phyloP scores from a whole-genome alignment of 352 stramenopile genomes.

The Aphanomyces astaci region DNA sequence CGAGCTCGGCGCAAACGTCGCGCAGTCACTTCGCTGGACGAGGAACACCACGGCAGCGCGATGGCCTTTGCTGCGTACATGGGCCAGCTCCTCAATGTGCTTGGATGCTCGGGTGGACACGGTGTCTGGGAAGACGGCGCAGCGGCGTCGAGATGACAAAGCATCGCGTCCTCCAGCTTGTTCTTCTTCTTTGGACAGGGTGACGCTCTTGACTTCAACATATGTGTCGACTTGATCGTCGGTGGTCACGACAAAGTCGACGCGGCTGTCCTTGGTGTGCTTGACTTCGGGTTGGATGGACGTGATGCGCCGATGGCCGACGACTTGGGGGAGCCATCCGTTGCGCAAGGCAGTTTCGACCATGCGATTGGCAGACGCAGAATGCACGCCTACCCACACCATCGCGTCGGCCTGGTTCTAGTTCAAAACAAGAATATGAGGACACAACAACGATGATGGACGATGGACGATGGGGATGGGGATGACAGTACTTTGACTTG shows the following conservation, averaged over 20 bases:
- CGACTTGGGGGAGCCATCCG: conserved; percentile 62
- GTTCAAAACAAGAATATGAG: background rate
- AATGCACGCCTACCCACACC: conserved; percentile 78
- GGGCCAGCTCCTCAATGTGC: conserved; percentile 64
- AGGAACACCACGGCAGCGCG: conserved; percentile 50
- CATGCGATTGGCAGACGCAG: conserved; percentile 68
- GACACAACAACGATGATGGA: background rate
- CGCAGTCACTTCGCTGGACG: conserved; percentile 70
- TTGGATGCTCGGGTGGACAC: conserved; percentile 65
- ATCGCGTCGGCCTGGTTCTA: conserved; percentile 51
- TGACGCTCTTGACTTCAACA: conserved; percentile 82
- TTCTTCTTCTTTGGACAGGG: conserved; percentile 31
- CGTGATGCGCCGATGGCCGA: conserved; percentile 27
- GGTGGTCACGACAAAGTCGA: conserved; percentile 71
- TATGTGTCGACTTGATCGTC: conserved; percentile 41
- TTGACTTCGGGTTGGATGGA: conserved; percentile 60
- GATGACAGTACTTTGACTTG: conserved; percentile 53
- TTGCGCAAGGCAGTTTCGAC: conserved; percentile 50
- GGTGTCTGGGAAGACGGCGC: conserved; percentile 73
- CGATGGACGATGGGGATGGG: background rate
- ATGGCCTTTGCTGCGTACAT: conserved; percentile 29
- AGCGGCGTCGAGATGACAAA: conserved; percentile 26
- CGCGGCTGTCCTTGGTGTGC: conserved; percentile 71
- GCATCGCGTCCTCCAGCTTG: background rate
- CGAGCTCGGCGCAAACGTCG: conserved; percentile 53